phyloP scores from a whole-genome alignment of 192 early-diverging fungal species.

The Coemansia sp. region DNA sequence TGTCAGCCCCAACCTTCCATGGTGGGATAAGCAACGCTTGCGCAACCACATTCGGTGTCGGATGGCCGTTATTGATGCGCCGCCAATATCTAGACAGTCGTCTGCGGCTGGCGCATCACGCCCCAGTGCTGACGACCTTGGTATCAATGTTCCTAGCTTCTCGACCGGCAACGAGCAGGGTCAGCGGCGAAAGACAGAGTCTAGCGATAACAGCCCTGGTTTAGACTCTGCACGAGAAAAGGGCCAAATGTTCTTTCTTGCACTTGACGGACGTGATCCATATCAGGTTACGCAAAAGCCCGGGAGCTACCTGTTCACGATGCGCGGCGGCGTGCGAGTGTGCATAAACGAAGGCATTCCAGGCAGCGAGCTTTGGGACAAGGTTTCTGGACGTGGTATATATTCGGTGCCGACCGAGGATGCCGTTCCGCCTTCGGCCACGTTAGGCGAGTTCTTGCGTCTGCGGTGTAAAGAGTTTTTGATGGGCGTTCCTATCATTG shows the following conservation, averaged over 20 bases:
- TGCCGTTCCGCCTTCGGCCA: conserved; percentile 28
- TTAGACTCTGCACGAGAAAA: conserved; percentile 15
- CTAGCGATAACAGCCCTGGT: background rate
- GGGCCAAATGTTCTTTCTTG: conserved; percentile 52
- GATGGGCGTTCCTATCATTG: conserved; percentile 53
- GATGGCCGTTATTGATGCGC: conserved; percentile 48
- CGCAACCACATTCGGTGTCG: conserved; percentile 43
- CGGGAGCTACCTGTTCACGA: conserved; percentile 50
- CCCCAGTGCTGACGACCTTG: conserved; percentile 6
- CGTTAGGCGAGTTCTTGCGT: conserved; percentile 46
- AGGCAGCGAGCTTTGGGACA: conserved; percentile 49
- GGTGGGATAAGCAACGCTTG: conserved; percentile 59
- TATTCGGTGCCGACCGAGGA: conserved; percentile 47
- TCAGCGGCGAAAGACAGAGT: conserved; percentile 1
- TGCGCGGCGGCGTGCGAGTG: conserved; percentile 52
- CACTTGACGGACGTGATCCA: conserved; percentile 51
- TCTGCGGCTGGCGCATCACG: background rate
- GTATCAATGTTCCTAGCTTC: background rate
- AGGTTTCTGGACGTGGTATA: conserved; percentile 37
- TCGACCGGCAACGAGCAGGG: background rate
- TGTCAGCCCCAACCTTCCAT: conserved; percentile 48
- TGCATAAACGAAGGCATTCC: conserved; percentile 52
- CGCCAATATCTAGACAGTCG: background rate
- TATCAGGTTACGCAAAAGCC: conserved; percentile 52
- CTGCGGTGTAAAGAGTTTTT: conserved; percentile 52